These are phyloP conservation scores for Tolypocladium sp. DNA, from an alignment of 2,329 filamentous ascomycete species.

Conservation along the genomic window DNA sequence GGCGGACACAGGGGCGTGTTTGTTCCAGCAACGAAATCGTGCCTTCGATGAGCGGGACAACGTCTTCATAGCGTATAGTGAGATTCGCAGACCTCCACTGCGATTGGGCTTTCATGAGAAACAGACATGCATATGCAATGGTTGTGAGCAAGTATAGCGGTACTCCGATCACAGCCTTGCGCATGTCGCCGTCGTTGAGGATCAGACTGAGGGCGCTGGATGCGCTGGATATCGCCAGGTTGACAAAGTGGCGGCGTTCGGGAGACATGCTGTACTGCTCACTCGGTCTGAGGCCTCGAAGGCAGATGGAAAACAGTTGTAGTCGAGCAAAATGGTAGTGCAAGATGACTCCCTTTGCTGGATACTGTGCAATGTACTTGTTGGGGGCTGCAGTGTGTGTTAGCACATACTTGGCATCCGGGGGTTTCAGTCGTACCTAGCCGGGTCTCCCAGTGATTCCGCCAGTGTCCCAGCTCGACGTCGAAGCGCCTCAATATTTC, in stretches of 20 bases:
- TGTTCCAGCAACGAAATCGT: conserved; percentile 14
- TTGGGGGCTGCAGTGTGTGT: conserved; percentile 25
- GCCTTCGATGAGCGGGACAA: conserved; percentile 14
- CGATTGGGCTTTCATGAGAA: conserved; percentile 21
- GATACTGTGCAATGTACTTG: conserved; percentile 36
- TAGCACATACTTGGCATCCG: not conserved
- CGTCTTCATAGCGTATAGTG: conserved; percentile 19
- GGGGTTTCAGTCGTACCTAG: conserved; percentile 12
- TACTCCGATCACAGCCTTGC: conserved; percentile 18
- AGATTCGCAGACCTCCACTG: conserved; percentile 19
- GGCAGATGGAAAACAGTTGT: conserved; percentile 38
- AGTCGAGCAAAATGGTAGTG: conserved; percentile 42
- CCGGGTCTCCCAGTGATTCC: conserved; percentile 23
- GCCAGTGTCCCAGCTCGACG: conserved; percentile 24
- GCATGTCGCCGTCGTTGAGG: conserved; percentile 19
- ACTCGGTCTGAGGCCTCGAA: conserved; percentile 22
- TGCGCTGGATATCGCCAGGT: conserved; percentile 27
- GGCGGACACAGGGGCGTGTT: conserved; percentile 15
- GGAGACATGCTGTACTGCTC: conserved; percentile 31
- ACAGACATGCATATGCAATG: conserved; percentile 21
- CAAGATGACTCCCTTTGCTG: conserved; percentile 37
- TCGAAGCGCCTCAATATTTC: conserved; percentile 17
- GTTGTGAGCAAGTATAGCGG: conserved; percentile 22
- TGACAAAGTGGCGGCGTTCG: conserved; percentile 33
- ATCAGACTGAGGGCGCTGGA: conserved; percentile 18